These are phyloP conservation scores for Alternaria sp. DNA, from an alignment of 2,329 filamentous ascomycete species.

Conservation along the genomic window DNA sequence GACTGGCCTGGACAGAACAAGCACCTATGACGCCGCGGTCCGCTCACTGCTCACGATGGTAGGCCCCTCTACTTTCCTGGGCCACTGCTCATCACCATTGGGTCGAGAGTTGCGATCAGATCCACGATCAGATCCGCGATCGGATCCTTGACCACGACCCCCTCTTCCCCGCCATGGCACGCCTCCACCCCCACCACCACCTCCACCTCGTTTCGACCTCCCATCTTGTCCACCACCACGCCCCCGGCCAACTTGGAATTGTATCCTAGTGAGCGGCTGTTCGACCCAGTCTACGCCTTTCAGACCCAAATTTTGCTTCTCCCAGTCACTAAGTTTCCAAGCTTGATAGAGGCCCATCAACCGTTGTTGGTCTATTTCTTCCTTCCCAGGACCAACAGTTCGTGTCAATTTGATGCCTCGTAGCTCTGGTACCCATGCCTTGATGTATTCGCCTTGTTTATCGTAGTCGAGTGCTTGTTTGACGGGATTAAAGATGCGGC, in stretches of 20 bases:
- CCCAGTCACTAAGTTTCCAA: conserved; percentile 69
- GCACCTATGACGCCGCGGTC: neutral
- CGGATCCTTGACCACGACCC: conserved; percentile 8
- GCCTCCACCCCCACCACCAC: conserved; percentile 11
- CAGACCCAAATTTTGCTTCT: conserved; percentile 66
- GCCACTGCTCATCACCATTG: conserved; percentile 16
- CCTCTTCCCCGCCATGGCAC: conserved; percentile 29
- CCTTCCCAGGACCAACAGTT: conserved; percentile 30
- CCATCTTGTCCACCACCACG: conserved; percentile 23
- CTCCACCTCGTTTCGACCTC: conserved; percentile 22
- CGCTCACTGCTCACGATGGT: conserved; percentile 28
- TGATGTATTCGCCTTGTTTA: conserved; percentile 71
- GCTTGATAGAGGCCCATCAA: conserved; percentile 72
- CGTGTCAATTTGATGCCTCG: conserved; percentile 56
- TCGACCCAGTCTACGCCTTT: conserved; percentile 70
- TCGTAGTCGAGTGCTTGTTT: conserved; percentile 85
- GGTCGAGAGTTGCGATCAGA: conserved; percentile 20
- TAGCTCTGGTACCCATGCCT: conserved; percentile 76
- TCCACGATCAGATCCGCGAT: neutral
- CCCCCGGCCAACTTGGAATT: conserved; percentile 49
- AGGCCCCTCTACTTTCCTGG: conserved; percentile 22
- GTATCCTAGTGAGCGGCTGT: conserved; percentile 59
- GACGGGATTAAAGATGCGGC: conserved; percentile 80
- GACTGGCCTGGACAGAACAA: neutral
- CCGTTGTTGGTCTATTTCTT: conserved; percentile 49